Percentiles rank a stretch among this genome's conserved stretches.
Evolutionary conservation across 2,329 filamentous ascomycete species (phyloP).

Genomic region (Fusarium heterosporum): DNA sequence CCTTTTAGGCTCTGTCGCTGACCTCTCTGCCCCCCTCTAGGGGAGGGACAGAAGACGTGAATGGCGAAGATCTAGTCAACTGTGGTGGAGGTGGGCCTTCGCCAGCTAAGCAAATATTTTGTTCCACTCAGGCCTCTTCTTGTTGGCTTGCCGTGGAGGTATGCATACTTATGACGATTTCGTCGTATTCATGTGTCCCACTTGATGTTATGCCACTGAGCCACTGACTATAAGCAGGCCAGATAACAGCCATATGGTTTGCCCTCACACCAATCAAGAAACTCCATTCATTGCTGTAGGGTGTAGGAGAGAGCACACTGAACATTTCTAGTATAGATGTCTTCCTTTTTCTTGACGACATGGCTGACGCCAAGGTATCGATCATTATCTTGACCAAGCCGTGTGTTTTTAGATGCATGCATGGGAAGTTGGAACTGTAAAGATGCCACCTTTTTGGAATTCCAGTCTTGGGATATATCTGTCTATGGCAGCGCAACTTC

Average conservation of each 20-base stretch:
- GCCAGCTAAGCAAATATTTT: no score
- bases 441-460: background rate
- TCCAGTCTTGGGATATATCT: background rate
- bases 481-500: constrained; percentile 2
- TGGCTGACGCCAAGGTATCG: constrained; percentile 6
- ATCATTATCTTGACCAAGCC: background rate
- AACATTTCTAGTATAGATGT: background rate
- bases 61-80: no score
- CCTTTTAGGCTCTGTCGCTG: constrained; percentile 28
- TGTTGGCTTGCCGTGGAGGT: constrained; percentile 9
- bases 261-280: background rate
- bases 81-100: no score
- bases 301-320: background rate
- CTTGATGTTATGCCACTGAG: background rate
- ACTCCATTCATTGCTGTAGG: background rate
- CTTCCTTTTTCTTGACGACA: constrained; percentile 20
- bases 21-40: constrained; percentile 19
- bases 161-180: constrained; percentile 16
- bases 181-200: constrained; percentile 24
- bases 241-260: constrained; percentile 1
- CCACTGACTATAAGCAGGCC: background rate
- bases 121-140: background rate
- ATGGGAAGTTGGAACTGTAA: background rate
- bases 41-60: no score
- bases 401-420: background rate